Conservation (phyloP, 2,329 filamentous ascomycete species). For the Pseudocercospora vitis region DNA sequence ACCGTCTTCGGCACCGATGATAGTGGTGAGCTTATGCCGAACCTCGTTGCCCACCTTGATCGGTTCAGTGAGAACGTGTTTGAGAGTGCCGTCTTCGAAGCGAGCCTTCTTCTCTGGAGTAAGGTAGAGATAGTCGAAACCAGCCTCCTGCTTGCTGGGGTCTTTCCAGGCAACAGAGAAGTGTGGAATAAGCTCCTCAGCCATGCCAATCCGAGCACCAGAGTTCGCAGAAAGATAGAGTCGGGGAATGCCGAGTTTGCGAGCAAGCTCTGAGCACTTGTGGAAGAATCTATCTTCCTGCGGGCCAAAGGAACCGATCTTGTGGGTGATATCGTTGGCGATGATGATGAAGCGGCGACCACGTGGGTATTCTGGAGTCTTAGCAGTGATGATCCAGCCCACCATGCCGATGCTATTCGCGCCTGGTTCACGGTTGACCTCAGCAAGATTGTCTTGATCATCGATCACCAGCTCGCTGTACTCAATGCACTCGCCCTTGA, state of each 20-base stretch:
- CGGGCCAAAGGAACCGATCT: constrained; percentile 96
- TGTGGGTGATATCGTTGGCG: constrained; percentile 99
- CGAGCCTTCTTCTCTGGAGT: constrained; percentile 81
- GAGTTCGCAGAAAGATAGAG: constrained; percentile 99
- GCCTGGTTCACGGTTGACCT: constrained; percentile 91
- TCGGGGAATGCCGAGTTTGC: constrained; percentile 90
- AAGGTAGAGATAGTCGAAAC: constrained; percentile 97
- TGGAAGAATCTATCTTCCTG: constrained; percentile 98
- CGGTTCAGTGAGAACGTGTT: constrained; percentile 83
- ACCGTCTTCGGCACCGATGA: constrained; percentile 90
- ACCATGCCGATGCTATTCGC: constrained; percentile 98
- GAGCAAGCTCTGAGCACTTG: constrained; percentile 95
- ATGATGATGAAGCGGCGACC: constrained; percentile 93
- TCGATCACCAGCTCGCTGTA: constrained; percentile 94
- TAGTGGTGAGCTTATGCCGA: constrained; percentile 88
- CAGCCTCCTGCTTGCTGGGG: constrained; percentile 71
- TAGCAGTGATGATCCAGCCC: constrained; percentile 92
- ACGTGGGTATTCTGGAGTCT: constrained; percentile 90
- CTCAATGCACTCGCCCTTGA: constrained; percentile 85
- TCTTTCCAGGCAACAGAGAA: constrained; percentile 98
- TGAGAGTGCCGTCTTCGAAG: constrained; percentile 74
- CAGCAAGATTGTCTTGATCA: constrained; percentile 84
- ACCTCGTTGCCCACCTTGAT: constrained; percentile 83
- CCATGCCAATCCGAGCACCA: constrained; percentile 93
- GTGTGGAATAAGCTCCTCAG: constrained; percentile 93